A percentile compares a stretch with the other conserved stretches of the same genome.
These are phyloP conservation scores for Nymphaea colorata DNA, from an alignment of 164 flowering plant genomes.

Conservation along the genomic window DNA sequence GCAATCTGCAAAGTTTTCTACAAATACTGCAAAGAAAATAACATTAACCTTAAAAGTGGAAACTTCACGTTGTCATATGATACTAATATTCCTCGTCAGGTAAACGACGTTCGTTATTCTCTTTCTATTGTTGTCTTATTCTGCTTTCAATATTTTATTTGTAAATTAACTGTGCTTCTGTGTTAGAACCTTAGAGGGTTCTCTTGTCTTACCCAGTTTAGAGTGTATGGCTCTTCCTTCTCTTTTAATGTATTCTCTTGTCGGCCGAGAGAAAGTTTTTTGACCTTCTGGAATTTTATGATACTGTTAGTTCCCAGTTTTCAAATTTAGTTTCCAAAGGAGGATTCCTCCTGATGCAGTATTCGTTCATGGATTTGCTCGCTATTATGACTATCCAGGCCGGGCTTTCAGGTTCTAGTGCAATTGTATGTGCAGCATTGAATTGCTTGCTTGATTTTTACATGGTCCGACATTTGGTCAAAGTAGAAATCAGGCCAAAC, in stretches of 20 bases:
- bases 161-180: too few relatives aligned
- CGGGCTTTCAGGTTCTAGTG: conserved; percentile 99
- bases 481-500: conserved; percentile 85
- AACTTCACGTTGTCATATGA: conserved; percentile 88
- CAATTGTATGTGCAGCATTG: conserved; percentile 84
- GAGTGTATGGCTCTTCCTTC: too few relatives aligned
- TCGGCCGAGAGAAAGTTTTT: too few relatives aligned
- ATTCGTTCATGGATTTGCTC: not conserved
- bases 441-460: conserved; percentile 90
- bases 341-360: too few relatives aligned
- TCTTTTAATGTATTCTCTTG: too few relatives aligned
- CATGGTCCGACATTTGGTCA: conserved; percentile 58
- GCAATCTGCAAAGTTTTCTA: conserved; percentile 70
- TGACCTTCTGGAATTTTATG: too few relatives aligned
- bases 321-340: too few relatives aligned
- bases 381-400: conserved; percentile 45
- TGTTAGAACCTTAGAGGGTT: too few relatives aligned
- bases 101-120: conserved; percentile 7
- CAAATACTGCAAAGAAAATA: conserved; percentile 53
- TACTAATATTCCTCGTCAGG: conserved; percentile 96
- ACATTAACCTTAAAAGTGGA: conserved; percentile 35
- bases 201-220: too few relatives aligned
- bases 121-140: too few relatives aligned
- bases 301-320: too few relatives aligned
- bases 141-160: too few relatives aligned